Conservation (phyloP, 2,329 filamentous ascomycete species). For the Nigrospora sphaerica region DNA sequence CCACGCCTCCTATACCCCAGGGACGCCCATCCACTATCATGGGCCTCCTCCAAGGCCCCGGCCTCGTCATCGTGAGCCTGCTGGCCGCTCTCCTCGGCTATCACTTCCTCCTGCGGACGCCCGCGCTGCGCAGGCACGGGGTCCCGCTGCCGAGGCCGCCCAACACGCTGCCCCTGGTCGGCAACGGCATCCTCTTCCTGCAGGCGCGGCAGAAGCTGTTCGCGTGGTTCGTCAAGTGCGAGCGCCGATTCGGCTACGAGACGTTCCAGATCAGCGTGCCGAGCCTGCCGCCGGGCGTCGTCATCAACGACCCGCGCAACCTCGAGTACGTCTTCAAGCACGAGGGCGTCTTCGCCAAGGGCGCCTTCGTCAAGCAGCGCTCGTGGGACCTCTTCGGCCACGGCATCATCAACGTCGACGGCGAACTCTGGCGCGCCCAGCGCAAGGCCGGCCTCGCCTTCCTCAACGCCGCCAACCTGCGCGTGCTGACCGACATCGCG, state of each 20-base stretch:
- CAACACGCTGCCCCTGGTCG: conserved; percentile 46
- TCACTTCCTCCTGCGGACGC: conserved; percentile 12
- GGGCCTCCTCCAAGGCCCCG: conserved; percentile 11
- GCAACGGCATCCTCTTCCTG: conserved; percentile 56
- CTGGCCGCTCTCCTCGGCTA: conserved; percentile 13
- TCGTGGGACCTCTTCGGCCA: conserved; percentile 58
- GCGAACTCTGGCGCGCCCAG: conserved; percentile 55
- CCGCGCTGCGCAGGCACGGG: conserved; percentile 20
- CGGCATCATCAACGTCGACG: conserved; percentile 62
- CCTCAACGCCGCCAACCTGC: conserved; percentile 49
- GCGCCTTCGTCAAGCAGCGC: conserved; percentile 51
- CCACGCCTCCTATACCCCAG: too few relatives aligned
- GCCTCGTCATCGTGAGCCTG: conserved; percentile 9
- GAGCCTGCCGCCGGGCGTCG: conserved; percentile 53
- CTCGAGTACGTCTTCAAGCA: conserved; percentile 57
- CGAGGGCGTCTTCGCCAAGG: conserved; percentile 54
- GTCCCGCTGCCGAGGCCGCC: conserved; percentile 34
- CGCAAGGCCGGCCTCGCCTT: conserved; percentile 55
- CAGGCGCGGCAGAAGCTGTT: conserved; percentile 54
- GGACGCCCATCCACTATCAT: conserved; percentile 2
- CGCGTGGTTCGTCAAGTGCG: conserved; percentile 54
- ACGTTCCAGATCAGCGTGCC: conserved; percentile 58
- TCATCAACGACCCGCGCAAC: conserved; percentile 55
- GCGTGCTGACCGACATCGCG: conserved; percentile 47
- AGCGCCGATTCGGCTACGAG: conserved; percentile 48